Evolutionary conservation across 108 stramenopile species (phyloP).

Genomic region (Skeletonema menzelii): DNA sequence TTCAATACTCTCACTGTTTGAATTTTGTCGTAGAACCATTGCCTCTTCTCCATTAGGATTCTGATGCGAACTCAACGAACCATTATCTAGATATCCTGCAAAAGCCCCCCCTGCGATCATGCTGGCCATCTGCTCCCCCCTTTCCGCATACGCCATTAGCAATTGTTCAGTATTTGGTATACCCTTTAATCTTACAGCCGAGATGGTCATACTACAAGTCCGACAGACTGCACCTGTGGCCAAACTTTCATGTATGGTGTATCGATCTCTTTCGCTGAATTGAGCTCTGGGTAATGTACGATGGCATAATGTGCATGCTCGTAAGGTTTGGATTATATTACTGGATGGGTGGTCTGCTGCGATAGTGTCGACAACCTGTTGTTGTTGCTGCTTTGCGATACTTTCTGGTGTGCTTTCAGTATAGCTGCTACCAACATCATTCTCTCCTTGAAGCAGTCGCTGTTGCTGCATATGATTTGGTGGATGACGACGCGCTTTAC

Average conservation of each 20-base stretch:
- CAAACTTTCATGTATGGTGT: slow-evolving; percentile 15
- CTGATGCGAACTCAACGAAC: background rate
- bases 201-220: slow-evolving; percentile 47
- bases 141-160: slow-evolving; percentile 12
- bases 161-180: slow-evolving; percentile 7
- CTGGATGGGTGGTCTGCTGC: slow-evolving; percentile 34
- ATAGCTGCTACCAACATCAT: background rate
- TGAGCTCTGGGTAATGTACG: slow-evolving; percentile 28
- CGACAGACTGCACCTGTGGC: slow-evolving; percentile 32
- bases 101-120: background rate
- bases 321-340: slow-evolving; percentile 20
- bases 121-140: background rate
- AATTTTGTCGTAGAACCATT: background rate
- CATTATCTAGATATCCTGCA: background rate
- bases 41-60: background rate
- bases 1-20: background rate
- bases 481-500: background rate
- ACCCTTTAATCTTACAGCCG: slow-evolving; percentile 11
- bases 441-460: background rate
- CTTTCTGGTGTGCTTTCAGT: background rate
- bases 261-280: slow-evolving; percentile 35
- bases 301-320: slow-evolving; percentile 42
- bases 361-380: slow-evolving; percentile 1
- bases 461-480: background rate
- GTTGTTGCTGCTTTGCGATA: background rate